phyloP scores from a whole-genome alignment of 106 monocot genomes.

The Iris macrosiphon region DNA sequence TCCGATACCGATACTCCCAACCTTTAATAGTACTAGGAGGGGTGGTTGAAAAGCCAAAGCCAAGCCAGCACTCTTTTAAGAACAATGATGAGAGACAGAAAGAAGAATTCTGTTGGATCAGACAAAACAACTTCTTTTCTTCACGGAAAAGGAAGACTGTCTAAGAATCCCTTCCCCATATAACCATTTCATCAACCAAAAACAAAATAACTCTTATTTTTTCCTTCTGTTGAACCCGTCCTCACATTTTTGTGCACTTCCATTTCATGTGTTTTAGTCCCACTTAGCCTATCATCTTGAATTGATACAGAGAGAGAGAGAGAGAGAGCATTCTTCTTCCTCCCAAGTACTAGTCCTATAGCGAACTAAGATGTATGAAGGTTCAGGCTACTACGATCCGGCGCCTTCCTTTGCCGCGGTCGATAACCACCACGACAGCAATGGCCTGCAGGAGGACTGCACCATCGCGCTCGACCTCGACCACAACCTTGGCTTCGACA shows the following conservation, averaged over 20 bases:
- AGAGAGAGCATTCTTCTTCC: neutral
- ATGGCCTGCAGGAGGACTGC: conserved; percentile 2
- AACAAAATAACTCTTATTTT: neutral
- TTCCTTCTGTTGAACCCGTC: conserved; percentile 2
- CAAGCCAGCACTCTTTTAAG: conserved; percentile 4
- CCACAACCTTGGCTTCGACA: conserved; percentile 8
- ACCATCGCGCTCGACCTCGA: neutral
- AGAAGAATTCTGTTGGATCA: conserved; percentile 2
- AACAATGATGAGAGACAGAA: conserved; percentile 12
- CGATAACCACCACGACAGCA: conserved; percentile 10
- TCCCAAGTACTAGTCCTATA: neutral
- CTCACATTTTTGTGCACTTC: conserved; percentile 11
- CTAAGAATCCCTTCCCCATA: conserved; percentile 2
- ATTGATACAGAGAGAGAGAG: neutral
- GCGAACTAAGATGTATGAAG: conserved; percentile 51
- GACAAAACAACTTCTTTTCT: conserved; percentile 16
- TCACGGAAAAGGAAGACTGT: conserved; percentile 10
- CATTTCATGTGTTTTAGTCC: conserved; percentile 1
- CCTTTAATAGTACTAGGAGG: conserved; percentile 1
- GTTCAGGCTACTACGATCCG: conserved; percentile 30
- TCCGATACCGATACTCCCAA: no score
- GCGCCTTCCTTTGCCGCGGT: conserved; percentile 7
- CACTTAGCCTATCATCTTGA: neutral
- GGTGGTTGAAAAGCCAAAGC: conserved; percentile 15
- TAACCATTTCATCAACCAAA: conserved; percentile 7